Evolutionary conservation across 331 rosid genomes (phyloP), one percentile per base, ranked within the genome.

Genomic region (Arachis monticola): DNA sequence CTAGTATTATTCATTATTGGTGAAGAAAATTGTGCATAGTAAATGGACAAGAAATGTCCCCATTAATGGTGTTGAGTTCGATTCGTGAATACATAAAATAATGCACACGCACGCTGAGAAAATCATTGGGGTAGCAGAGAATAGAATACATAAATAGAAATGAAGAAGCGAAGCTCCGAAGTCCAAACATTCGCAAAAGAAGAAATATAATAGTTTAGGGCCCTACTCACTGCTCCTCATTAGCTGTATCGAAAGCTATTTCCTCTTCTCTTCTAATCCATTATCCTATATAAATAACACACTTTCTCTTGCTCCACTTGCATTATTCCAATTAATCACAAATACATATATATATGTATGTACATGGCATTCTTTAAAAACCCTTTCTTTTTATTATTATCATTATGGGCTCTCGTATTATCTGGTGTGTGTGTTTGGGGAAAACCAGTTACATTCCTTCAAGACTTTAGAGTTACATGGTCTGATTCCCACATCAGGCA

Each of bases 241-340:
- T 83, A 93, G 98, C 98, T 93, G 98, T 76, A 87, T 73, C 22
- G 92, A 87, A 86, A 89, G 93, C 85, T 80, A 84, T 79, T 70
- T 61, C 64, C 56, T 75, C 68, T 84, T 77, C 76, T 74, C 73
- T 56, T 67, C 68, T 53, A 70, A 68, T 79, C 63, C 82, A 9
- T 48, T n/a, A 51, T 73, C 62, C 53, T 67, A 11, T 75, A 70
- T 85, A 80, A 74, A 82, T 79, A 70, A 6, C 13, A 77, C 11
- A 55, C 60, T 55, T 13, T 13, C 75, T 14, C 73, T 55, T 77
- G 30, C 71, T 70, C 48, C 58, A 50, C 60, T 75, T 60, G 77
- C 88, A 66, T 59, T 70, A 66, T 59, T 70, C 73, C 81, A 68
- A 48, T 65, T 40, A 35, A 67, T n/a, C 60, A 55, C 60, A 51